phyloP scores from a whole-genome alignment of 2,329 filamentous ascomycete genomes.

The Penicillium concentricum region DNA sequence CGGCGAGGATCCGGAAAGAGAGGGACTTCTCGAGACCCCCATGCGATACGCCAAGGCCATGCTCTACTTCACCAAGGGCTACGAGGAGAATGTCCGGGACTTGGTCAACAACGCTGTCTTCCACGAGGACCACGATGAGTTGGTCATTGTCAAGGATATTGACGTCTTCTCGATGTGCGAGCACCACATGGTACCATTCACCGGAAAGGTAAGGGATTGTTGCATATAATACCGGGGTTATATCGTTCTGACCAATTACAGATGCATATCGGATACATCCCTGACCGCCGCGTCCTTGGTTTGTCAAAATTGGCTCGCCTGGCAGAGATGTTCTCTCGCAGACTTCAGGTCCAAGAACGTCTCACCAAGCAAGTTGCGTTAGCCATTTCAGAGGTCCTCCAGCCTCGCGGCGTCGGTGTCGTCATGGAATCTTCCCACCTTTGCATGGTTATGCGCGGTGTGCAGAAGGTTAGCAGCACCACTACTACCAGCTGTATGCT shows the following conservation, averaged over 20 bases:
- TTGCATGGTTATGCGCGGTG: constrained; percentile 99
- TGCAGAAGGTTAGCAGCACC: constrained; percentile 81
- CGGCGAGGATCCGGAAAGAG: constrained; percentile 64
- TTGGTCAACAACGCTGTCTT: constrained; percentile 94
- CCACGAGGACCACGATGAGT: constrained; percentile 92
- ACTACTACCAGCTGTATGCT: constrained; percentile 97
- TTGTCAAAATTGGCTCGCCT: constrained; percentile 94
- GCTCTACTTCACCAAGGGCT: constrained; percentile 94
- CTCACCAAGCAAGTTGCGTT: constrained; percentile 95
- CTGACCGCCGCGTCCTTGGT: constrained; percentile 84
- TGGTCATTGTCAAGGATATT: constrained; percentile 98
- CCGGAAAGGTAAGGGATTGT: constrained; percentile 70
- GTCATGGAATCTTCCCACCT: constrained; percentile 97
- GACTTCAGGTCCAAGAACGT: constrained; percentile 93
- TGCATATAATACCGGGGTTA: background rate
- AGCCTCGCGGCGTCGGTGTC: constrained; percentile 91
- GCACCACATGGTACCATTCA: constrained; percentile 96
- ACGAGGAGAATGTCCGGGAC: constrained; percentile 88
- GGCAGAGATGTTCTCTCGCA: constrained; percentile 92
- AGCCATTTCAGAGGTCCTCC: constrained; percentile 86
- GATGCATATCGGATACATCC: constrained; percentile 99
- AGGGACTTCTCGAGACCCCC: constrained; percentile 66
- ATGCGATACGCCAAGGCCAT: constrained; percentile 92
- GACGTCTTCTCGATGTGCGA: constrained; percentile 94
- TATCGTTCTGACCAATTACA: constrained; percentile 38